Percentiles rank a stretch among this genome's conserved stretches.
Conservation (phyloP, 2,329 filamentous ascomycete species). For the Monilinia polystroma region DNA sequence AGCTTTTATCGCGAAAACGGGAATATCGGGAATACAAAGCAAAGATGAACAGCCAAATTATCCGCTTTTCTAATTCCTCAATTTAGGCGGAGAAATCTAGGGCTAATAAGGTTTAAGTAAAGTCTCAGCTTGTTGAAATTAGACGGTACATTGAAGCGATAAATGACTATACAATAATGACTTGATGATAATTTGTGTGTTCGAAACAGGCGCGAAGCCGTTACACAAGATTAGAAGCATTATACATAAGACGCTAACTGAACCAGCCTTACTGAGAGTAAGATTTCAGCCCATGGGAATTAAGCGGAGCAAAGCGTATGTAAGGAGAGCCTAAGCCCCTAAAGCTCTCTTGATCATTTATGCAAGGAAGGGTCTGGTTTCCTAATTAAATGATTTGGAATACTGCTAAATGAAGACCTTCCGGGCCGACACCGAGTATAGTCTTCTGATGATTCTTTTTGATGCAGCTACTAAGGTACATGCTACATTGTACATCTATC, state of each 20-base stretch:
- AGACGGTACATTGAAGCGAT: not conserved
- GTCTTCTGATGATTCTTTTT: conserved; percentile 5
- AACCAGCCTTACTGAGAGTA: conserved; percentile 8
- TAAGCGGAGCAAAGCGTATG: conserved; percentile 5
- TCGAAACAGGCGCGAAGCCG: conserved; percentile 15
- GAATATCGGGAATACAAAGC: too few species aligned
- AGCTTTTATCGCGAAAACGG: too few species aligned
- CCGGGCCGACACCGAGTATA: too few species aligned
- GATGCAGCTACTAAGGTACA: not conserved
- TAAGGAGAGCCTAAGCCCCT: conserved; percentile 1
- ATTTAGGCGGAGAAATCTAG: too few species aligned
- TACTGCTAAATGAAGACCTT: conserved; percentile 7
- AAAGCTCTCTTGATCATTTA: conserved; percentile 7
- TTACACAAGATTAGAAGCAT: conserved; percentile 17
- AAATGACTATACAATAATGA: conserved; percentile 1
- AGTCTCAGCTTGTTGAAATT: too few species aligned
- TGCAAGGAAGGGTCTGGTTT: conserved; percentile 14
- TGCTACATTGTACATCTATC: not conserved
- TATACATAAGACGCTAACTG: not conserved
- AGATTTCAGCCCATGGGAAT: conserved; percentile 1
- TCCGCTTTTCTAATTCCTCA: too few species aligned
- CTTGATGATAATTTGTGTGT: not conserved
- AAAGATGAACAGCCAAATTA: too few species aligned
- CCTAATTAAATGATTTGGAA: conserved; percentile 1
- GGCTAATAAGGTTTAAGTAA: too few species aligned